These are phyloP conservation scores for Penicillium sp. DNA, from an alignment of 2,329 filamentous ascomycete species.

Conservation along the genomic window DNA sequence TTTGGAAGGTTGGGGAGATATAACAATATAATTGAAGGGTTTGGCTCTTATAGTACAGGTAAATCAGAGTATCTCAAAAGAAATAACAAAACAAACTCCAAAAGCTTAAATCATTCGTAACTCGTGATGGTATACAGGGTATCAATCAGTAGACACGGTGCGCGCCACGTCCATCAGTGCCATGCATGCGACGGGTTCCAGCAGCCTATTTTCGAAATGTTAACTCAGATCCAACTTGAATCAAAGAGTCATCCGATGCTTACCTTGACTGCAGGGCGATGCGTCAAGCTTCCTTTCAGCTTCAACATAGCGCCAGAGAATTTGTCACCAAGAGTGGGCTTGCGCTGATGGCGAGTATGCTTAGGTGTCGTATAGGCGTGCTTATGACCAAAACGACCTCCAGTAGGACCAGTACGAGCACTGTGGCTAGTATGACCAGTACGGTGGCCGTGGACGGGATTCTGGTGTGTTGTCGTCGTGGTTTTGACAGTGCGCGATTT, in stretches of 20 bases:
- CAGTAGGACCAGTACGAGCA: neutral
- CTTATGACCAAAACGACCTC: constrained; percentile 7
- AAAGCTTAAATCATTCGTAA: neutral
- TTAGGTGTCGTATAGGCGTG: neutral
- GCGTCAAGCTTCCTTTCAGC: constrained; percentile 67
- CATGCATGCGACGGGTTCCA: constrained; percentile 70
- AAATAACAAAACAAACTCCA: neutral
- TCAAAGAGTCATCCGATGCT: constrained; percentile 22
- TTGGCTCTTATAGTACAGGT: neutral
- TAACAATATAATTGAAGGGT: neutral
- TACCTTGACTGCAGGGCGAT: constrained; percentile 66
- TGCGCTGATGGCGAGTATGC: constrained; percentile 62
- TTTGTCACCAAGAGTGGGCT: constrained; percentile 70
- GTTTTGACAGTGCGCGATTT: constrained; percentile 38
- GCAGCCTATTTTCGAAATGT: constrained; percentile 55
- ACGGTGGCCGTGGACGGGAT: constrained; percentile 1
- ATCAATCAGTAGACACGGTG: constrained; percentile 21
- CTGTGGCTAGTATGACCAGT: constrained; percentile 26
- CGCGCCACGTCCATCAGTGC: constrained; percentile 66
- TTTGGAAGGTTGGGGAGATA: neutral
- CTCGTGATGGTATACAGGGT: neutral
- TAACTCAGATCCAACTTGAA: neutral
- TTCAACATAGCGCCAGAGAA: constrained; percentile 72
- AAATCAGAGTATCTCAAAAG: neutral
- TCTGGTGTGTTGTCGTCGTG: constrained; percentile 40